A percentile compares a stretch with the other conserved stretches of the same genome.
These are phyloP conservation scores for Berkeleyomyces rouxiae DNA, from an alignment of 2,329 filamentous ascomycete species.

Conservation along the genomic window DNA sequence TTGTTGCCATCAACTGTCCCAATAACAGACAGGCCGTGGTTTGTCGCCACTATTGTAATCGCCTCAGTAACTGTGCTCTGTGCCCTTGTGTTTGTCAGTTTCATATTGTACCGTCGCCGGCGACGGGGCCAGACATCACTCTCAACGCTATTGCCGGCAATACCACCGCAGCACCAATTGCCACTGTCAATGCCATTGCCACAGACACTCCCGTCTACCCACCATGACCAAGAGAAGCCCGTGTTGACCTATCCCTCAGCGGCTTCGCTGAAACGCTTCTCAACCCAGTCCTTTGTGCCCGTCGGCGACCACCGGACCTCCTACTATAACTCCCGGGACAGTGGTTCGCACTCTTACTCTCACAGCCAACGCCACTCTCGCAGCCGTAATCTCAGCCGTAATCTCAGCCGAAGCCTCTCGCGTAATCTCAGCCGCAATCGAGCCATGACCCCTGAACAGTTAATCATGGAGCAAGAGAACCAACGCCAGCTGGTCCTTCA, in stretches of 20 bases:
- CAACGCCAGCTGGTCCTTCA: conserved; percentile 8
- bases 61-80: conserved; percentile 6
- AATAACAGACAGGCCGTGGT: conserved; percentile 10
- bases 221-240: neutral
- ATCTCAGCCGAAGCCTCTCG: neutral
- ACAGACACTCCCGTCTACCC: neutral
- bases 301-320: neutral
- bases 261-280: conserved; percentile 4
- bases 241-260: neutral
- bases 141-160: neutral
- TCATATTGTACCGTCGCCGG: conserved; percentile 6
- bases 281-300: neutral
- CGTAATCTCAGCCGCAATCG: conserved; percentile 1
- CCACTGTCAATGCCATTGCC: neutral
- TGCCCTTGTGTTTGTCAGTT: conserved; percentile 2
- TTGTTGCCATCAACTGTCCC: neutral
- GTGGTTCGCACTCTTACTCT: neutral
- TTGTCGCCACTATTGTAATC: conserved; percentile 8
- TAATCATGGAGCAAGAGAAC: conserved; percentile 2
- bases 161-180: neutral
- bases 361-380: conserved; percentile 2
- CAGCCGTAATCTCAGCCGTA: neutral
- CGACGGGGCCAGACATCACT: neutral
- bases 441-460: neutral
- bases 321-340: neutral